Base-by-base conservation (phyloP, 345 rosid species). In the Raphanus sativus region DNA sequence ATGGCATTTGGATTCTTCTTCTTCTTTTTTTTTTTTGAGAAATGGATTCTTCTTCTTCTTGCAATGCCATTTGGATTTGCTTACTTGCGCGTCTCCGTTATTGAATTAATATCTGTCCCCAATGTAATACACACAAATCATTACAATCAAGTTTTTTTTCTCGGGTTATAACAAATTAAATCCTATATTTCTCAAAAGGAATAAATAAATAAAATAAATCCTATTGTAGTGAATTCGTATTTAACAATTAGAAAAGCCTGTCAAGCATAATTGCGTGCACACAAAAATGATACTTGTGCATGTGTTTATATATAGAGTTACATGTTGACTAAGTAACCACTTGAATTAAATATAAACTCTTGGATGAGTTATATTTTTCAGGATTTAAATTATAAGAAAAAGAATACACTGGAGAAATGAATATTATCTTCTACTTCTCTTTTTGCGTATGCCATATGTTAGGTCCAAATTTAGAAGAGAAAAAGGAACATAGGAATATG, bases 1-100 rank as follows among this genome's bases (percentile, higher is more conserved):
- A 84, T 60, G 93, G 88, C 82, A 90, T 87, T 16, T 88, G 93
- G 96, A 76, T 36, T 36, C 40, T 2, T 28, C 29, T 84, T 79
- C 75, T 90, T 11, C 56, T 87, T 5, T n/a, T n/a, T n/a, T n/a
- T 26, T 28, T n/a, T n/a, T n/a, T n/a, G n/a, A n/a, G n/a, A n/a
- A n/a, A n/a, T n/a, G n/a, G n/a, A n/a, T n/a, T n/a, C 29, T 28
- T 28, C 29, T 84, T 79, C 75, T 90, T 11, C 56, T 87, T 5
- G 89, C 86, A 58, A 86, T 92, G 93, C 85, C 93, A 2, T 10
- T 86, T 21, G 21, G 21, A 21, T 21, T 4, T 59, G 84, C 91
- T 38, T 84, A 28, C 30, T 3, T 28, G 4, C 30, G 32, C 87
- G 86, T 79, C 89, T 89, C 60, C 86, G 86, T 40, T 76, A 75